Conservation (phyloP, 2,329 filamentous ascomycete genomes). For the Stachybotrys chlorohalonatus region DNA sequence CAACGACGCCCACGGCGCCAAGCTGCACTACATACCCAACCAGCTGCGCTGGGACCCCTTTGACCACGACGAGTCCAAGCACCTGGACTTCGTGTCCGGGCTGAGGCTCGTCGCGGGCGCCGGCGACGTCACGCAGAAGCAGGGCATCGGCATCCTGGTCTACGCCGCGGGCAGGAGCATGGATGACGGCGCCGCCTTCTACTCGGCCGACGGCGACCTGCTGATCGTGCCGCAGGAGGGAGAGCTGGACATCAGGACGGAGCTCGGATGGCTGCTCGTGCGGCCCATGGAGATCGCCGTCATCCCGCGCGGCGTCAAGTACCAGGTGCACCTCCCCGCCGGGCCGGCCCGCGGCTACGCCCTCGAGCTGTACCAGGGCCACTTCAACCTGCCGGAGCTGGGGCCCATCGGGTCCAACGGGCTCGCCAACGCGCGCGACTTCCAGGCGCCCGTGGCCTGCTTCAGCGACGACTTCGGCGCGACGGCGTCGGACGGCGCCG, state of each 20-base stretch:
- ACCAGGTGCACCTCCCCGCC: constrained; percentile 57
- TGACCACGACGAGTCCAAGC: constrained; percentile 52
- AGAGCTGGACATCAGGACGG: constrained; percentile 65
- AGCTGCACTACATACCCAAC: constrained; percentile 47
- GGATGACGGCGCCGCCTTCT: constrained; percentile 66
- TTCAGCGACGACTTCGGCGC: constrained; percentile 53
- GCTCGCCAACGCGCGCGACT: constrained; percentile 68
- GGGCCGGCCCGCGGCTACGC: constrained; percentile 64
- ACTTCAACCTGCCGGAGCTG: constrained; percentile 63
- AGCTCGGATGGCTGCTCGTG: constrained; percentile 66
- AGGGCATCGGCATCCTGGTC: constrained; percentile 70
- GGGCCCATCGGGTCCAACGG: constrained; percentile 67
- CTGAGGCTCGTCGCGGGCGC: constrained; percentile 69
- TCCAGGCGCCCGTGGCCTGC: constrained; percentile 60
- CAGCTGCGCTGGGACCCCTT: constrained; percentile 79
- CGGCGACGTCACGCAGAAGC: constrained; percentile 71
- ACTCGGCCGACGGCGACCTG: constrained; percentile 75
- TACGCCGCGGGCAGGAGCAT: constrained; percentile 75
- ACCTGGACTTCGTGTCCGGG: constrained; percentile 42
- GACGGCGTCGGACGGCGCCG: constrained; percentile 26
- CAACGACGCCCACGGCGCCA: constrained; percentile 12
- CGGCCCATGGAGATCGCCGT: constrained; percentile 71
- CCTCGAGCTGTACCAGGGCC: constrained; percentile 63
- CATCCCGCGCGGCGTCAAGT: constrained; percentile 65
- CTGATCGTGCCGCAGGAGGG: constrained; percentile 70